Percentiles rank a stretch among this genome's conserved stretches.
phyloP scores from a whole-genome alignment of 306 rosid species.

The Rosa multiflora region DNA sequence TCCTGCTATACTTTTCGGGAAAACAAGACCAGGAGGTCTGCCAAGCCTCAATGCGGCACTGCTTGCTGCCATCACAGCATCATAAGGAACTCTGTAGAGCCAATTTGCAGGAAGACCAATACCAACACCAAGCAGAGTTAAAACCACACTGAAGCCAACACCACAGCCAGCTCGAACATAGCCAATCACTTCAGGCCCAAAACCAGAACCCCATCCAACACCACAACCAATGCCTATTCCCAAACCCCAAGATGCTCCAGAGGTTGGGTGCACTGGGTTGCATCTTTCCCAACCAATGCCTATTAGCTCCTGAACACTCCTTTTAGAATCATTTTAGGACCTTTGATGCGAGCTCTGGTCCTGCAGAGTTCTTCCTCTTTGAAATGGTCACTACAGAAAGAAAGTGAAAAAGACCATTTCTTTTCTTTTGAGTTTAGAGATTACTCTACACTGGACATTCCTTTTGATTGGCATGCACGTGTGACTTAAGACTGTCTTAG shows the following conservation, averaged over 20 bases:
- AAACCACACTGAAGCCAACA: slow-evolving; percentile 78
- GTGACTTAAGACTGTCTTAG: too few species aligned
- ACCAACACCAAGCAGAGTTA: slow-evolving; percentile 78
- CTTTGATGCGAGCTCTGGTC: slow-evolving; percentile 19
- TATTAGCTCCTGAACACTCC: slow-evolving; percentile 58
- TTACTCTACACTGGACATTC: too few species aligned
- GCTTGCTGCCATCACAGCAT: not conserved
- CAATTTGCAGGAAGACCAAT: slow-evolving; percentile 77
- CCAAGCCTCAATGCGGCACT: too few species aligned
- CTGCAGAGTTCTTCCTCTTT: too few species aligned
- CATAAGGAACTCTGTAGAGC: slow-evolving; percentile 50
- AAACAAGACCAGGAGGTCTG: not conserved
- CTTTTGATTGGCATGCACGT: too few species aligned
- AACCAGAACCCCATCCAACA: slow-evolving; percentile 99
- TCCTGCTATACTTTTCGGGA: slow-evolving; percentile 25
- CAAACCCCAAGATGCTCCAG: slow-evolving; percentile 94
- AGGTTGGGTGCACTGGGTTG: slow-evolving; percentile 91
- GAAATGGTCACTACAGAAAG: too few species aligned
- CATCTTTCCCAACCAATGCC: slow-evolving; percentile 44
- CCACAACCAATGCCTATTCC: slow-evolving; percentile 96
- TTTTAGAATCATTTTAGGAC: slow-evolving; percentile 71
- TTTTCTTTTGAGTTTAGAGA: too few species aligned
- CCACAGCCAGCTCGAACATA: slow-evolving; percentile 98
- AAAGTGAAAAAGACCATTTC: too few species aligned
- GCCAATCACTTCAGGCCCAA: slow-evolving; percentile 92